Percentiles rank a stretch among this genome's conserved stretches.
Conservation (phyloP, 768 basidiomycete genomes). For the Lactifluus volemus region DNA sequence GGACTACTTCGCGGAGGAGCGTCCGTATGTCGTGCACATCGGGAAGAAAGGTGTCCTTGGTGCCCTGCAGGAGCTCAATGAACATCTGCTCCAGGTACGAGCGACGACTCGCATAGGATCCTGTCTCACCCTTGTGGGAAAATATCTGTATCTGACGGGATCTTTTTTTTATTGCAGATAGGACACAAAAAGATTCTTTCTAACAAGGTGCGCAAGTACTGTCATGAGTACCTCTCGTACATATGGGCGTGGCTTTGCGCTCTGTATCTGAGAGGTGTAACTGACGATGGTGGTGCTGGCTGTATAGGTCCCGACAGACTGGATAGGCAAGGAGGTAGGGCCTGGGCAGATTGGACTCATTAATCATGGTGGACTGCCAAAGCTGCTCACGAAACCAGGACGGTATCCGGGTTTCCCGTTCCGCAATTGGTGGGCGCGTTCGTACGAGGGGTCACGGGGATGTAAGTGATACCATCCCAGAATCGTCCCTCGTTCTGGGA, state of each 20-base stretch:
- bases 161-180: slow-evolving; percentile 30
- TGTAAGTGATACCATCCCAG: slow-evolving; percentile 34
- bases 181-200: slow-evolving; percentile 52
- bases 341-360: slow-evolving; percentile 70
- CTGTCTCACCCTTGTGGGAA: too few relatives aligned
- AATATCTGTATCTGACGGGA: neutral
- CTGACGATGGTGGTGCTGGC: neutral
- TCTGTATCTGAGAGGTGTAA: neutral
- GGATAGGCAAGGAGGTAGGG: slow-evolving; percentile 62
- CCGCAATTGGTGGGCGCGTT: slow-evolving; percentile 78
- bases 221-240: neutral
- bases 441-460: slow-evolving; percentile 61
- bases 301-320: slow-evolving; percentile 46
- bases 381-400: slow-evolving; percentile 64
- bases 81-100: slow-evolving; percentile 44
- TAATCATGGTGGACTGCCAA: slow-evolving; percentile 76
- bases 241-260: neutral
- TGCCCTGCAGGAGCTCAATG: slow-evolving; percentile 63
- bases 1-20: slow-evolving; percentile 35
- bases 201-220: slow-evolving; percentile 48
- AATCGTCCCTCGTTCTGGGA: neutral
- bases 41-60: slow-evolving; percentile 55
- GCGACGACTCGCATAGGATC: neutral
- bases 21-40: slow-evolving; percentile 67
- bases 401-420: slow-evolving; percentile 71